A percentile compares a stretch with the other conserved stretches of the same genome.
Evolutionary conservation across 78 protist genomes (phyloP).

Genomic region (Paratrimastix pyriformis): DNA sequence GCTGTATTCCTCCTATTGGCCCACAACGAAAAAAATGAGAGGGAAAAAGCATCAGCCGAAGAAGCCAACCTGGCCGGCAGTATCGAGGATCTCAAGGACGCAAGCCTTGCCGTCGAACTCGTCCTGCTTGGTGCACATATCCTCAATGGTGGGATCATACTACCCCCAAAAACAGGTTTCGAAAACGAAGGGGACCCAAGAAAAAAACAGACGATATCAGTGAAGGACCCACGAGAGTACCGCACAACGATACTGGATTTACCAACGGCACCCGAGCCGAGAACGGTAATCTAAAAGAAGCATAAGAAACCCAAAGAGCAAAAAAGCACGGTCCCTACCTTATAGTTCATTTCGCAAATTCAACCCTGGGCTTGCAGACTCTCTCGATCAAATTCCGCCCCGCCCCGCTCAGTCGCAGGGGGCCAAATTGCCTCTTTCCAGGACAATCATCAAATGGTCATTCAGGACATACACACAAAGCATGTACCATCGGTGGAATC

Average conservation of each 20-base stretch:
- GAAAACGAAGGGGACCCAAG: background rate
- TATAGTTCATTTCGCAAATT: too few relatives aligned
- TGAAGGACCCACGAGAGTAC: background rate
- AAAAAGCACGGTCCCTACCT: too few relatives aligned
- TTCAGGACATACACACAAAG: too few relatives aligned
- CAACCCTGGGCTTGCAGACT: too few relatives aligned
- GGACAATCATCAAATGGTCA: too few relatives aligned
- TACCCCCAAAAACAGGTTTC: background rate
- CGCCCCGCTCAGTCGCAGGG: too few relatives aligned
- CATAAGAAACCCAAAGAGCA: too few relatives aligned
- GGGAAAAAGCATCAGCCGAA: background rate
- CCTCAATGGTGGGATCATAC: constrained; percentile 14
- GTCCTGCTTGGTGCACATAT: background rate
- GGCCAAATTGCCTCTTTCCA: too few relatives aligned
- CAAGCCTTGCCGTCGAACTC: constrained; percentile 10
- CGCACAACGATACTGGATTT: constrained; percentile 13
- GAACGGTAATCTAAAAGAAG: constrained; percentile 14
- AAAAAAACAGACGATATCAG: background rate
- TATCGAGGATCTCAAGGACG: constrained; percentile 1
- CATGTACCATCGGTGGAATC: too few relatives aligned
- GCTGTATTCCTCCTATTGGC: background rate
- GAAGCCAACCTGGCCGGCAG: background rate
- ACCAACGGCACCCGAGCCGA: constrained; percentile 6
- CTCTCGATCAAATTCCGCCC: too few relatives aligned
- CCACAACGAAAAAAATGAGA: background rate